These are phyloP conservation scores for Scenedesmus sp. DNA, from an alignment of 163 green algal species.

Conservation along the genomic window DNA sequence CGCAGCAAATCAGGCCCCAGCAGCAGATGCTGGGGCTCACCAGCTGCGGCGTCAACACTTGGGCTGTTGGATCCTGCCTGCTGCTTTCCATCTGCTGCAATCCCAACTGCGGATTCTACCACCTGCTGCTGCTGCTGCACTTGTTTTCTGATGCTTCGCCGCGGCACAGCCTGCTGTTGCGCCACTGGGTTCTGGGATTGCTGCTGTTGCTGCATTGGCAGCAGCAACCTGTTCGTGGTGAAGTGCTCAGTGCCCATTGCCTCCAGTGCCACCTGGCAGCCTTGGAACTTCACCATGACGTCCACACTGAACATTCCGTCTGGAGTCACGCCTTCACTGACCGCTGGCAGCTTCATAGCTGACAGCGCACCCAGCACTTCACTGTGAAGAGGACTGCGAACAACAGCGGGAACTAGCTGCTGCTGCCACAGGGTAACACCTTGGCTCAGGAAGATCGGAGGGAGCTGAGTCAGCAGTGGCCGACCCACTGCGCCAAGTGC, in stretches of 20 bases:
- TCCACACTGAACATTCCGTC: constrained; percentile 68
- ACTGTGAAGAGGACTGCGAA: constrained; percentile 23
- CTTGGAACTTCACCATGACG: constrained; percentile 52
- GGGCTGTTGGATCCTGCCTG: not conserved
- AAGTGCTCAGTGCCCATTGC: constrained; percentile 48
- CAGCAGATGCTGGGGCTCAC: constrained; percentile 21
- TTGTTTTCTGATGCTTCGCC: not conserved
- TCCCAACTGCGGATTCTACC: not conserved
- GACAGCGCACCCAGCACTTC: constrained; percentile 18
- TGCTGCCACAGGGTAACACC: constrained; percentile 1
- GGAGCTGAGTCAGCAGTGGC: not conserved
- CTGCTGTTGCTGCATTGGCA: constrained; percentile 12
- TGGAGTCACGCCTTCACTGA: constrained; percentile 53
- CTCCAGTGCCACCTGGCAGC: constrained; percentile 43
- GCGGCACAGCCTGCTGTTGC: not conserved
- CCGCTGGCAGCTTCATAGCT: constrained; percentile 4
- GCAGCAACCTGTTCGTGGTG: not conserved
- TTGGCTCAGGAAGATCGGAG: not conserved
- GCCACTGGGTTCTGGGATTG: not conserved
- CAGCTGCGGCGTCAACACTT: not conserved
- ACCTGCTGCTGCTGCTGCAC: constrained; percentile 22
- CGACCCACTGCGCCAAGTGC: not conserved
- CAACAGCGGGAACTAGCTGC: constrained; percentile 8
- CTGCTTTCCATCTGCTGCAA: constrained; percentile 14
- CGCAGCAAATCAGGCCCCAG: constrained; percentile 65